Conservation (phyloP, 2,329 filamentous ascomycete genomes). For the Mariannaea elegans region DNA sequence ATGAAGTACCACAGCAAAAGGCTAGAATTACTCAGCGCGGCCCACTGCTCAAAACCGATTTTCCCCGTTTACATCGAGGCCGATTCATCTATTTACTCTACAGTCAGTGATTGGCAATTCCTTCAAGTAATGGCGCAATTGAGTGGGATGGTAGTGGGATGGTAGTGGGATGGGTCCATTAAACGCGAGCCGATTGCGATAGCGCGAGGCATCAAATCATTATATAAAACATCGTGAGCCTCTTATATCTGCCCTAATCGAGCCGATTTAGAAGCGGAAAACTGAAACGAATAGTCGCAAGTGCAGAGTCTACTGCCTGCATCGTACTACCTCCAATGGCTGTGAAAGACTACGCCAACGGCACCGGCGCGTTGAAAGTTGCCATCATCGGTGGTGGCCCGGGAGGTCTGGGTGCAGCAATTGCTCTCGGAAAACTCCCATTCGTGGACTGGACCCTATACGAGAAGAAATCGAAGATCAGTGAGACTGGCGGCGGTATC, state of each 20-base stretch:
- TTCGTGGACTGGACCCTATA: constrained; percentile 47
- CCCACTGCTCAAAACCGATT: constrained; percentile 12
- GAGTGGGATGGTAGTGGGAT: constrained; percentile 22
- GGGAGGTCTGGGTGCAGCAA: constrained; percentile 43
- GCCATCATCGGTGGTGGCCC: constrained; percentile 42
- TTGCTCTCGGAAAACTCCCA: constrained; percentile 41
- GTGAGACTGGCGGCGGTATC: constrained; percentile 50
- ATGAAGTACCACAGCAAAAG: neutral
- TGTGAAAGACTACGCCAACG: constrained; percentile 28
- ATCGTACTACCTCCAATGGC: constrained; percentile 20
- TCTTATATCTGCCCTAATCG: neutral
- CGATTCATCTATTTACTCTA: constrained; percentile 14
- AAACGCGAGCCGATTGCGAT: neutral
- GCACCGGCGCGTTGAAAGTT: constrained; percentile 26
- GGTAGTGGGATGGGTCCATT: constrained; percentile 29
- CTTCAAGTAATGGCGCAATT: constrained; percentile 33
- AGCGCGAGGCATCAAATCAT: constrained; percentile 1
- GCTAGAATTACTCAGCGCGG: constrained; percentile 30
- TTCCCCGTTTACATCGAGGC: constrained; percentile 2
- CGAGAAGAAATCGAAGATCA: constrained; percentile 48
- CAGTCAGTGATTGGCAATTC: constrained; percentile 29
- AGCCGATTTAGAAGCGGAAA: neutral
- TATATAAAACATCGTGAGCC: constrained; percentile 13
- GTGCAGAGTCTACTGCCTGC: neutral
- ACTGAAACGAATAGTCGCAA: neutral